Evolutionary conservation across 2,329 filamentous ascomycete genomes (phyloP).

Genomic region (Aureobasidium lini): DNA sequence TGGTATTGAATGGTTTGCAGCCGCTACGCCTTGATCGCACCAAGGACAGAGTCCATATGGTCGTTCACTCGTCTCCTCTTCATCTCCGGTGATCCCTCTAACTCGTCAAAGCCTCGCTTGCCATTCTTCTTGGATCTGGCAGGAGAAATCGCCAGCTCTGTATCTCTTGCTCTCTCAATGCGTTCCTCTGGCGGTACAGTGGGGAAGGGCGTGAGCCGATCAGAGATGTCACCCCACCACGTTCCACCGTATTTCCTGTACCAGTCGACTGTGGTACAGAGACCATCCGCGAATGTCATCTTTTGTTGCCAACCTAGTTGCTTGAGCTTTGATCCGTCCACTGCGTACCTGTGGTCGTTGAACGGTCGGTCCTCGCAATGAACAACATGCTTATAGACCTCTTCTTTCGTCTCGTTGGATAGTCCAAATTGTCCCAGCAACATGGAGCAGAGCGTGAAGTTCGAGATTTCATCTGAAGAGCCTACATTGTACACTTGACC

Average conservation of each 20-base stretch:
- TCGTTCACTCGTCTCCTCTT: neutral
- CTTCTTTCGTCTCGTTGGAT: constrained; percentile 39
- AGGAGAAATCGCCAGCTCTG: neutral
- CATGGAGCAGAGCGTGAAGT: constrained; percentile 59
- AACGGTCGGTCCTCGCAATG: constrained; percentile 73
- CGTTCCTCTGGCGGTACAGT: constrained; percentile 6
- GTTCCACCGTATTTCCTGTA: constrained; percentile 54
- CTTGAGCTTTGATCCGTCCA: constrained; percentile 61
- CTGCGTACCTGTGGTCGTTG: constrained; percentile 66
- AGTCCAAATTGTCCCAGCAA: constrained; percentile 58
- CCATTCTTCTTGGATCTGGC: neutral
- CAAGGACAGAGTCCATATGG: neutral
- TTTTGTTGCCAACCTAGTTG: constrained; percentile 63
- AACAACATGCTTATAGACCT: constrained; percentile 59
- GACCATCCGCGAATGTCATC: constrained; percentile 56
- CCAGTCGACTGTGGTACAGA: constrained; percentile 61
- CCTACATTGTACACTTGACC: constrained; percentile 79
- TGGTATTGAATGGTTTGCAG: too few relatives aligned
- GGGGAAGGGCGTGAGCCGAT: constrained; percentile 60
- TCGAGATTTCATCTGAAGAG: constrained; percentile 70
- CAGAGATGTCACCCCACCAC: constrained; percentile 67
- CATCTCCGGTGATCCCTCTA: neutral
- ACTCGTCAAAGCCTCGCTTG: neutral
- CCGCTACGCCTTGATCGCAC: neutral
- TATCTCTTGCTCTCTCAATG: neutral